Base-by-base conservation (phyloP, 352 stramenopile genomes). In the Hyaloperonospora brassicae region DNA sequence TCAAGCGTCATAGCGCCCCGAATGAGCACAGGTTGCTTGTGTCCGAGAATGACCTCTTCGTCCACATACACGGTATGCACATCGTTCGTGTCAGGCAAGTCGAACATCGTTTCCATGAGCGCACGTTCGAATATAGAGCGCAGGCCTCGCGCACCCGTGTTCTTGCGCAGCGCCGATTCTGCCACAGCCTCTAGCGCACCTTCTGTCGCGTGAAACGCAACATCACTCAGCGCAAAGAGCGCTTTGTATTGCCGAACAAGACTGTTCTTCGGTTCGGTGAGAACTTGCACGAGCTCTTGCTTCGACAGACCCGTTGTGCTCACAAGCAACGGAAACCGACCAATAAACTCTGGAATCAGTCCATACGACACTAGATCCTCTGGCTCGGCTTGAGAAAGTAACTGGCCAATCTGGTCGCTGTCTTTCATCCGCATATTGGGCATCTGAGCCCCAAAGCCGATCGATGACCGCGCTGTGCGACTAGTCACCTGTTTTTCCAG, bases 301-400 rank as follows among this genome's bases (percentile, higher is more conserved):
- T 95, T 85, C 23, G 90, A 87, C 0, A 98, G 68, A 7, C 89
- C 87, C 17, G 83, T 96, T 0, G 94, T 98, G 31, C 89, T 96
- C 10, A 98, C 91, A 55, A 99, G 93, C 47, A 98, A 84, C 5
- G 96, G 95, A 66, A 99, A 98, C 50, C 96, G 87, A 21, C 96
- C 96, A 23, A 98, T 93, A 61, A 98, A 98, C 76, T 99, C 96
- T 1, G 96, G 96, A 63, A 99, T 98, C 57, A 99, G 88, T 8
- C 96, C 96, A 71, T 95, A 99, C 50, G 86, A 79, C 30, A 98
- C 86, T 27, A 99, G 76, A 77, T 99, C 96, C 59, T 96, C 93
- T 5, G 95, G 94, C 67, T 98, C 95, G 1, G 92, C 89, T 57
- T 84, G 86, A 49, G 93, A 78, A 59, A 98, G 93, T 47, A 97